Conservation (phyloP, 352 stramenopile species). For the Lagenidium giganteum region DNA sequence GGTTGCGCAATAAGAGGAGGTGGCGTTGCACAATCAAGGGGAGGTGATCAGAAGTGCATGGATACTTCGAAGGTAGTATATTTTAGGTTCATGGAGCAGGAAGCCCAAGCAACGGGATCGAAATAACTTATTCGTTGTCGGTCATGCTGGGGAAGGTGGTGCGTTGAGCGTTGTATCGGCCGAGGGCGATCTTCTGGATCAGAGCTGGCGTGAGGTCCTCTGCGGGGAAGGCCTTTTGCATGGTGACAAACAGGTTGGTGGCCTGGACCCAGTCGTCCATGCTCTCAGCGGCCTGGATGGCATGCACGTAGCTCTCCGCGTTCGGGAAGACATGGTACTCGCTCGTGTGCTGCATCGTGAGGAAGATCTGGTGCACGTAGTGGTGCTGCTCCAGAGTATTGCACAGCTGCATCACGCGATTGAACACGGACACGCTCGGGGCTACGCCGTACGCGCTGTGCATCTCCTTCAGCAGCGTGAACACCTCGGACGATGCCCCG, state of each 20-base stretch:
- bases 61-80: no score
- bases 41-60: no score
- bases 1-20: no score
- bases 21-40: no score
- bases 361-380: slow-evolving; percentile 55
- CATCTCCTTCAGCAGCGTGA: slow-evolving; percentile 44
- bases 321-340: slow-evolving; percentile 43
- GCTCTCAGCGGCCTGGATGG: slow-evolving; percentile 65
- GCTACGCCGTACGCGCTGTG: slow-evolving; percentile 27
- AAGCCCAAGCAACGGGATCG: slow-evolving; percentile 22
- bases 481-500: slow-evolving; percentile 37
- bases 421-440: slow-evolving; percentile 44
- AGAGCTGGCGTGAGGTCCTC: slow-evolving; percentile 46
- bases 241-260: slow-evolving; percentile 69
- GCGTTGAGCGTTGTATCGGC: slow-evolving; percentile 57
- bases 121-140: no score
- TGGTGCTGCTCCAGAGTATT: slow-evolving; percentile 47
- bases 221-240: slow-evolving; percentile 45
- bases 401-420: slow-evolving; percentile 59
- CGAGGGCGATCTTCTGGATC: slow-evolving; percentile 58
- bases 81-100: no score
- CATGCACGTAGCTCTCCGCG: slow-evolving; percentile 65
- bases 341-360: slow-evolving; percentile 49
- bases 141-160: no score
- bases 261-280: slow-evolving; percentile 57